These are phyloP conservation scores for Scenedesmus sp. DNA, from an alignment of 163 green algal genomes.

Conservation along the genomic window DNA sequence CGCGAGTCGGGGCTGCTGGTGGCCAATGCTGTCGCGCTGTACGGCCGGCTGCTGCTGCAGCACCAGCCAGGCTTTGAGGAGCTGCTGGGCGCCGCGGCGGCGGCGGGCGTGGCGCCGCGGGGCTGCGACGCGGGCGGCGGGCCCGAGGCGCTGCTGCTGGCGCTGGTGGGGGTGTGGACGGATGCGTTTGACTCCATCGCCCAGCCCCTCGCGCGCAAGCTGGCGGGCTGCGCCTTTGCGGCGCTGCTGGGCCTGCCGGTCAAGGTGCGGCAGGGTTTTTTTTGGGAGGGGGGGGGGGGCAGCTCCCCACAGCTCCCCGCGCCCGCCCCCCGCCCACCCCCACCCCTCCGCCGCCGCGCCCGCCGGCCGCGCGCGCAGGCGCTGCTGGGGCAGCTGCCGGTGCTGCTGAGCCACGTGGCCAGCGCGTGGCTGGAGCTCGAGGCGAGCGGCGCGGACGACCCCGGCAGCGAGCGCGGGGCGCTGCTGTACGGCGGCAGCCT, in stretches of 20 bases:
- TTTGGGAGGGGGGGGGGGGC: not conserved
- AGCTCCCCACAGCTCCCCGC: not conserved
- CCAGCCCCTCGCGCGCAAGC: constrained; percentile 38
- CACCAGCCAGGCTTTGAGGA: constrained; percentile 29
- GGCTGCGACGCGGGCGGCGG: not conserved
- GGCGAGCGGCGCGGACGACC: constrained; percentile 12
- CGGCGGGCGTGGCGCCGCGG: not conserved
- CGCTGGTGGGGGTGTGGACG: constrained; percentile 21
- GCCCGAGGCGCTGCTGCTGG: constrained; percentile 18
- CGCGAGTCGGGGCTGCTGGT: constrained; percentile 25
- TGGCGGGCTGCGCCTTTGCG: constrained; percentile 19
- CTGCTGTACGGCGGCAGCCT: constrained; percentile 22
- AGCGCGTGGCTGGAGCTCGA: constrained; percentile 36
- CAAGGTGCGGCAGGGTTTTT: constrained; percentile 2
- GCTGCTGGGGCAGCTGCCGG: constrained; percentile 29
- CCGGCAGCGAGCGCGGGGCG: not conserved
- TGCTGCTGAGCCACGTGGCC: constrained; percentile 26
- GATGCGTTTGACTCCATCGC: constrained; percentile 37
- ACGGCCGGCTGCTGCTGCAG: constrained; percentile 38
- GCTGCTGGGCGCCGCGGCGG: constrained; percentile 16
- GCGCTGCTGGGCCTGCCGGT: constrained; percentile 37
- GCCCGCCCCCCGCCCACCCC: no score
- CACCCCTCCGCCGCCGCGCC: not conserved
- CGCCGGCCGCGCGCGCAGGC: no score
- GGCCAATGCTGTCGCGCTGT: constrained; percentile 36